Percentiles rank a stretch among this genome's conserved stretches.
Conservation (phyloP, 169 alveolate genomes). For the Amoebophrya sp. region DNA sequence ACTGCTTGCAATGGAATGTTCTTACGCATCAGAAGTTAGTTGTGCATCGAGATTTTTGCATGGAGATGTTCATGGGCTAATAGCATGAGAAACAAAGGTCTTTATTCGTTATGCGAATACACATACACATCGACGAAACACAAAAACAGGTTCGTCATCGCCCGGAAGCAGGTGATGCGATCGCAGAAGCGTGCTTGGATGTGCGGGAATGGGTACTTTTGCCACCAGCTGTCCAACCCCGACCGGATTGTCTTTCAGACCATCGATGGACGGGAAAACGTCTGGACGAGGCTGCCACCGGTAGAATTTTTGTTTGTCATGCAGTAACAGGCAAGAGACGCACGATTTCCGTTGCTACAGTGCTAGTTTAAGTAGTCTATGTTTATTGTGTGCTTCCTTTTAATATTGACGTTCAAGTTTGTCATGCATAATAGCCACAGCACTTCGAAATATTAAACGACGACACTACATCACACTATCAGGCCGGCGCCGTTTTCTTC, state of each 20-base stretch:
- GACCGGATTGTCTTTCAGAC: neutral
- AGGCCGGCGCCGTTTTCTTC: constrained; percentile 1
- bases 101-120: no score
- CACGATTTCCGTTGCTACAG: no score
- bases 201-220: neutral
- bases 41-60: neutral
- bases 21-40: neutral
- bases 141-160: neutral
- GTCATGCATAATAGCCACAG: no score
- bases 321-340: no score
- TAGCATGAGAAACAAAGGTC: no score
- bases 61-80: no score
- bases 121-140: no score
- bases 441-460: no score
- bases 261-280: neutral
- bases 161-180: neutral
- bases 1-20: neutral
- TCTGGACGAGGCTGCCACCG: constrained; percentile 6
- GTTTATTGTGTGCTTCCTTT: no score
- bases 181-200: neutral
- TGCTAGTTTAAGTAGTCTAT: no score
- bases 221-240: neutral
- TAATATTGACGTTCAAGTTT: no score
- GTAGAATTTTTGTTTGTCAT: neutral
- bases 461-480: neutral